These are phyloP conservation scores for Turritis glabra DNA, from an alignment of 345 rosid genomes.

Conservation along the genomic window DNA sequence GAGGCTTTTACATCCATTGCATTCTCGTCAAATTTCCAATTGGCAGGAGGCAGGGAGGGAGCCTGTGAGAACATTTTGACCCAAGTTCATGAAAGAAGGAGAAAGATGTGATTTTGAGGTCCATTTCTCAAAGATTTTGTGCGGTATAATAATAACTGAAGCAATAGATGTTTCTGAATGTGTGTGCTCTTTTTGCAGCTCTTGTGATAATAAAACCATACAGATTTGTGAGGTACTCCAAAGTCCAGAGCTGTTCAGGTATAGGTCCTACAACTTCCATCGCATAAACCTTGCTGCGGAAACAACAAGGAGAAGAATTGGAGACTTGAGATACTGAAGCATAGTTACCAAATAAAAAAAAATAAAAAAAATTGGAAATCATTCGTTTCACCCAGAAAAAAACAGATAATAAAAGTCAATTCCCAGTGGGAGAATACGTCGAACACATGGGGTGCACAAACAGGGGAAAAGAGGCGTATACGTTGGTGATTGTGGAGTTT, in stretches of 20 bases:
- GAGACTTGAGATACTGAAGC: not conserved
- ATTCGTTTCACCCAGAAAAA: too few relatives aligned
- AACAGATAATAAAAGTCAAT: not conserved
- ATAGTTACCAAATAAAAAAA: too few relatives aligned
- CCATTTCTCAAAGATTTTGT: not conserved
- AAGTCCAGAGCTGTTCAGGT: conserved; percentile 41
- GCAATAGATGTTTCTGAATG: not conserved
- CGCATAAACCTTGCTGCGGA: conserved; percentile 41
- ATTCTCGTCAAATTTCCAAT: conserved; percentile 38
- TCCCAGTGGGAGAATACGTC: not conserved
- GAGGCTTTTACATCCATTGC: conserved; percentile 64
- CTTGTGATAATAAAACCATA: conserved; percentile 9
- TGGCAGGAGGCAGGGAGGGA: conserved; percentile 35
- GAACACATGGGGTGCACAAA: conserved; percentile 8
- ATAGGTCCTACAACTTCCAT: conserved; percentile 31
- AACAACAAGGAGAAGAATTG: not conserved
- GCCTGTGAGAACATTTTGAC: conserved; percentile 37
- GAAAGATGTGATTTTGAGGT: not conserved
- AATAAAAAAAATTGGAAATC: too few relatives aligned
- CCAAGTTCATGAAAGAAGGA: conserved; percentile 31
- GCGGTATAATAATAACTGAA: too few relatives aligned
- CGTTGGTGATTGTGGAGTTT: conserved; percentile 31
- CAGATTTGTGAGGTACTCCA: conserved; percentile 38
- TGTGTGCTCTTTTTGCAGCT: not conserved
- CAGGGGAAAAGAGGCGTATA: conserved; percentile 7